Base-by-base conservation (phyloP, 805 yeast species). In the Candida ascalaphidarum region DNA sequence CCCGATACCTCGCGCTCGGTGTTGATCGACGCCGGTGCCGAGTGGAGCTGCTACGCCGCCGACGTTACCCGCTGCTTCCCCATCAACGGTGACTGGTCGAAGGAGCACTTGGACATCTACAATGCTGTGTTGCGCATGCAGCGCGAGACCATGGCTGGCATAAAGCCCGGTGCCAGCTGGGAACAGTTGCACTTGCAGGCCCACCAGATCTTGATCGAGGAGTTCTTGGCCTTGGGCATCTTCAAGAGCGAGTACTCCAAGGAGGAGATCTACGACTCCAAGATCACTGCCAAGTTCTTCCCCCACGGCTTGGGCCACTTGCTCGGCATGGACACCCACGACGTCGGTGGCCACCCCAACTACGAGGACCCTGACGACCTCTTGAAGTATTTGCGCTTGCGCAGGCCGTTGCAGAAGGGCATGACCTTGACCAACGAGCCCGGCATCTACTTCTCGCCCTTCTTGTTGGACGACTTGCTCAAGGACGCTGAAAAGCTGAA, bases 61-160 rank as follows among this genome's bases (percentile, higher is more conserved):
- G 98, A 89, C 51, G 96, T 92, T 23, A 92, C 98, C 11, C 72
- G 98, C 50, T 82, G 94, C 49, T 89, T 86, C 72, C 98, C 98
- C 17, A 75, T 85, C 31, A 71, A 65, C 36, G 98, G 98, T 5
- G 76, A 78, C 30, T 89, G 95, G 86, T 73, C 88, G 7, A 72
- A 71, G 37, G 97, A 92, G 48, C 94, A 89, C 44, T 68, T 82
- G 40, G 83, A 71, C 32, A 77, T 89, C 26, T 89, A 92, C 50
- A 74, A 75, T 20, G 60, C 80, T 6, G 98, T 92, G 2, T 60
- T 66, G 34, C 77, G 77, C 32, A 89, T 92, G 96, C 97, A 89
- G 56, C 39, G 50, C 1, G 70, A 63, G 29, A 78, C 89, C 2
- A 72, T 84, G 80, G 55, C 50, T n/a, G 45, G 63, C 43, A 81